Percentiles rank a stretch among this genome's conserved stretches.
phyloP scores from a whole-genome alignment of 164 flowering plant species.

The Nelumbo lutea region DNA sequence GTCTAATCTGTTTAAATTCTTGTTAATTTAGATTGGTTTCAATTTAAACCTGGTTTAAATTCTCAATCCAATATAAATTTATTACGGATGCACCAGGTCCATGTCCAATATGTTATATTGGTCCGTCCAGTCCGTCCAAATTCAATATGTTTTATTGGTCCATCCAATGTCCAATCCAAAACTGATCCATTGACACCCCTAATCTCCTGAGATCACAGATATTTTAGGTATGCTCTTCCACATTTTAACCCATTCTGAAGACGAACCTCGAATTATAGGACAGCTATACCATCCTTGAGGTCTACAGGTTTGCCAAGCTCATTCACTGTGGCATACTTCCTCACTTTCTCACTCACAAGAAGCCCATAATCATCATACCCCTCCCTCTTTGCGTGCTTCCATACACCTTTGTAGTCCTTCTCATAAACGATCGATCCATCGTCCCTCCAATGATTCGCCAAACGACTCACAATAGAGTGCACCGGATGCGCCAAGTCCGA shows the following conservation, averaged over 20 bases:
- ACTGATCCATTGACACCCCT: too few species aligned
- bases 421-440: conserved; percentile 62
- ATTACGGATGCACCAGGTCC: too few species aligned
- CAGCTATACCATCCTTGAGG: conserved; percentile 65
- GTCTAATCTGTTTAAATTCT: too few species aligned
- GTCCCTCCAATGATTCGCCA: conserved; percentile 63
- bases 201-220: conserved; percentile 75
- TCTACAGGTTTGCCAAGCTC: conserved; percentile 57
- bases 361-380: conserved; percentile 98
- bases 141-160: too few species aligned
- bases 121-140: too few species aligned
- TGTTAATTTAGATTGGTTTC: too few species aligned
- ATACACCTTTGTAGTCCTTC: conserved; percentile 81
- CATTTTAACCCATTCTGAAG: conserved; percentile 94
- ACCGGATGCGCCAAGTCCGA: conserved; percentile 24
- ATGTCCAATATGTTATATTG: conserved; percentile 17
- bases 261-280: conserved; percentile 85
- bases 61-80: too few species aligned
- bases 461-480: conserved; percentile 67
- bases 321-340: conserved; percentile 86
- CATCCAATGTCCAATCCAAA: too few species aligned
- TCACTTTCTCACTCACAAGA: conserved; percentile 89
- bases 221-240: conserved; percentile 94
- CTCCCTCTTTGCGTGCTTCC: conserved; percentile 90
- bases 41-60: too few species aligned